phyloP scores from a whole-genome alignment of 345 rosid species.

The Salix brachista region DNA sequence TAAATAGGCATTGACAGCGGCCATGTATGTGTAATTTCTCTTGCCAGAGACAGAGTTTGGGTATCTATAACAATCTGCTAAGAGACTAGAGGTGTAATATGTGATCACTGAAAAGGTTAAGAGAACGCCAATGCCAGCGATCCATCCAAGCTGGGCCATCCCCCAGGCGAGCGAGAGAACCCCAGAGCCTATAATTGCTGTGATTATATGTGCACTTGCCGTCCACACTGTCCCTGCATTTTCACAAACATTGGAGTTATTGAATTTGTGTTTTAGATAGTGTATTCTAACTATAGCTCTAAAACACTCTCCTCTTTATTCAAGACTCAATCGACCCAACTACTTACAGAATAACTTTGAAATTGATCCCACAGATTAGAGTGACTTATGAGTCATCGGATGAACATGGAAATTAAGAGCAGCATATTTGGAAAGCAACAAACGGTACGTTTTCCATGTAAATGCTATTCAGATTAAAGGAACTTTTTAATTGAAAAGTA shows the following conservation, averaged over 20 bases:
- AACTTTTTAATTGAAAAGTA: no score
- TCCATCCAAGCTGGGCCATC: constrained; percentile 24
- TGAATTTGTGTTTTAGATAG: no score
- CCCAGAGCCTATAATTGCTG: constrained; percentile 21
- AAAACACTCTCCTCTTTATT: no score
- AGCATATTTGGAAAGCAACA: no score
- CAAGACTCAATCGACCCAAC: no score
- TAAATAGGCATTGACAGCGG: constrained; percentile 6
- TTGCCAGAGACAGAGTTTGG: constrained; percentile 6
- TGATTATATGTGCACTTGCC: constrained; percentile 24
- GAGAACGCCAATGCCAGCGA: constrained; percentile 10
- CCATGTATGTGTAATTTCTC: constrained; percentile 15
- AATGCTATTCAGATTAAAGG: no score
- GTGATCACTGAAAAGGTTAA: constrained; percentile 9
- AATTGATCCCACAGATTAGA: no score
- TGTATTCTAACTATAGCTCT: no score
- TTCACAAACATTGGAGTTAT: neutral
- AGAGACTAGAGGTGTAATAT: constrained; percentile 10
- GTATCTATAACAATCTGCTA: constrained; percentile 18
- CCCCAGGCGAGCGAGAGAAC: constrained; percentile 24
- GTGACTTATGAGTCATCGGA: no score
- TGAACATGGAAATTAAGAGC: no score
- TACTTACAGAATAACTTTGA: no score
- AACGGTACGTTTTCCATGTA: no score
- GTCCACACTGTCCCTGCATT: constrained; percentile 12